These are phyloP conservation scores for Podospora pseudocomata DNA, from an alignment of 495 filamentous ascomycete genomes.

Conservation along the genomic window DNA sequence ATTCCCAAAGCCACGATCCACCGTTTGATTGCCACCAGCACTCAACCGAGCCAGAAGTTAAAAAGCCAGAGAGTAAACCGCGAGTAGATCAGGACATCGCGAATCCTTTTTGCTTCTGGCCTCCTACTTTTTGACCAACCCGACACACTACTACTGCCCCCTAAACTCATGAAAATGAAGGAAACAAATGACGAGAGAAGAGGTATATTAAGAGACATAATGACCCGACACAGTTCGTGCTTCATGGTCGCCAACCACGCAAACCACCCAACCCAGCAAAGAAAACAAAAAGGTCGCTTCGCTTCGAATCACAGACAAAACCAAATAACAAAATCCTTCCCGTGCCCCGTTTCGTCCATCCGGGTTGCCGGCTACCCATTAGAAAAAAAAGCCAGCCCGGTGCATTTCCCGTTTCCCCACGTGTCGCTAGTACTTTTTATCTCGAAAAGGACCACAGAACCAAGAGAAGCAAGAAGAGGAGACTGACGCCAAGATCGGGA, in stretches of 20 bases:
- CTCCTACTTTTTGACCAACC: neutral
- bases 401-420: neutral
- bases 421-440: neutral
- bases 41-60: neutral
- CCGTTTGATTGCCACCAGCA: neutral
- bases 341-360: neutral
- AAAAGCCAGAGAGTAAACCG: neutral
- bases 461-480: neutral
- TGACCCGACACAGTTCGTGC: neutral
- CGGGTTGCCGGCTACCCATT: neutral
- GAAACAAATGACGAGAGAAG: neutral
- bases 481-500: neutral
- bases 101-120: neutral
- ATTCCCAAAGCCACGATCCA: neutral
- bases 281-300: neutral
- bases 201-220: neutral
- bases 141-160: neutral
- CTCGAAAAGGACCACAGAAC: neutral
- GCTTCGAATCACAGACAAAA: neutral
- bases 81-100: neutral
- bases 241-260: neutral
- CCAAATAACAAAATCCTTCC: neutral
- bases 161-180: neutral
- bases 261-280: neutral
- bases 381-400: neutral